Base-by-base conservation (phyloP, 2,329 filamentous ascomycete species). In the Scedosporium boydii region DNA sequence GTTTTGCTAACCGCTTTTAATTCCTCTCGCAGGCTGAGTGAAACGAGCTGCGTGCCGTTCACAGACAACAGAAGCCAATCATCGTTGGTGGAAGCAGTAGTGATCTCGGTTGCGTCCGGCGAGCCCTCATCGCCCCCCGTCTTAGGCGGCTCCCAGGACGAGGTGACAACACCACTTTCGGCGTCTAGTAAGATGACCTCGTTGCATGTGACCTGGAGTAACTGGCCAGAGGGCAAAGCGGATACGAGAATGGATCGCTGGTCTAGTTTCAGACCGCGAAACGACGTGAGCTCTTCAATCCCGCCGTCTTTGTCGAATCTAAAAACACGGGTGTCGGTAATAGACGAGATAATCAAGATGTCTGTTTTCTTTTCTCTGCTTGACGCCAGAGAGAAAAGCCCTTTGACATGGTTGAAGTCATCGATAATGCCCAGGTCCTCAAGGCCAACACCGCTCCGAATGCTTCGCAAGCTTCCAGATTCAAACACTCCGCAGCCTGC, bases 401-500 rank as follows among this genome's bases (percentile, higher is more conserved):
- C 86, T 62, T 86, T 86, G 51, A 91, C 86, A 70, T 87, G 83
- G 38, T 86, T 80, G 76, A 98, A 86, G 56, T 96, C 89, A 42
- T 87, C 90, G 7, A 98, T 78, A 4, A 93, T 82, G 21, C 92
- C 93, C 16, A 93, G 77, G 62, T 97, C 91, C 71, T 97, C 91
- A 60, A 98, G 82, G 0, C 93, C 93, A 59, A 99, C 93, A 59
- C 95, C 96, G 71, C 93, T 98, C 62, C 95, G 84, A 23, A 99
- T 91, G 70, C 91, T 96, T 64, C 95, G 82, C 61, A 99, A 76
- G 62, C 89, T 93, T 18, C 95, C 95, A 69, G 96, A 91, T 66
- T 90, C 87, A 71, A 91, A 95, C 0, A 90, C 92, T 29, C 95
- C 95, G 62, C 93, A 97, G 0, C 92, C 93, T 2, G 93, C 93